These are phyloP conservation scores for Podila clonocystis DNA, from an alignment of 192 early-diverging fungal genomes.

Conservation along the genomic window DNA sequence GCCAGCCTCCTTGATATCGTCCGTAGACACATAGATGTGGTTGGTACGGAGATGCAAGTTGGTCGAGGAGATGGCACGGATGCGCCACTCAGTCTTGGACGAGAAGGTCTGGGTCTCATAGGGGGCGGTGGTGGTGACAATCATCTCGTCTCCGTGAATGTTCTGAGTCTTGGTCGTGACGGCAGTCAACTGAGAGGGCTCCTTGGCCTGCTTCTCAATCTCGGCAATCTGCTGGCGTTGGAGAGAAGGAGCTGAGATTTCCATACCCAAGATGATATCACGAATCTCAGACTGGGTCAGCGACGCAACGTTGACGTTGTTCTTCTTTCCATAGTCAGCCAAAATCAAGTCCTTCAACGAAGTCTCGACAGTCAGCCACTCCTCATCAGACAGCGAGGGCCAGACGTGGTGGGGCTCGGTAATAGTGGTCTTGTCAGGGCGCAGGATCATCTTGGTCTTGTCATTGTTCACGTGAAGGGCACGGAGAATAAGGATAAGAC, in stretches of 20 bases:
- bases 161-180: constrained; percentile 97
- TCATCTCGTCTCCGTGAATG: constrained; percentile 97
- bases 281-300: constrained; percentile 97
- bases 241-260: constrained; percentile 95
- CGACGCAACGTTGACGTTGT: constrained; percentile 97
- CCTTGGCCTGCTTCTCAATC: constrained; percentile 95
- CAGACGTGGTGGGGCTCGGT: constrained; percentile 98
- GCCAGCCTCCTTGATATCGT: constrained; percentile 94
- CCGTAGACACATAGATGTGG: constrained; percentile 96
- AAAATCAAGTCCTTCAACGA: constrained; percentile 97
- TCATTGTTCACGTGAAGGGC: constrained; percentile 98
- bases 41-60: constrained; percentile 95
- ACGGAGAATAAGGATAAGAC: constrained; percentile 94
- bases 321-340: constrained; percentile 99
- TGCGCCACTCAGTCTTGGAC: constrained; percentile 99
- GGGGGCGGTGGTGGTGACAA: constrained; percentile 96
- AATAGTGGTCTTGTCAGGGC: constrained; percentile 92
- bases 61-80: constrained; percentile 96
- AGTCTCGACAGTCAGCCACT: constrained; percentile 97
- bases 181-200: constrained; percentile 94
- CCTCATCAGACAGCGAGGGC: constrained; percentile 96
- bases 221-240: constrained; percentile 98
- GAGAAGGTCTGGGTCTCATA: constrained; percentile 97
- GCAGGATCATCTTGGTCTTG: constrained; percentile 95
- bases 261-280: constrained; percentile 99